Evolutionary conservation across 495 filamentous ascomycete species (phyloP), one percentile per base, ranked within the genome.

Genomic region (Extremus antarcticus): DNA sequence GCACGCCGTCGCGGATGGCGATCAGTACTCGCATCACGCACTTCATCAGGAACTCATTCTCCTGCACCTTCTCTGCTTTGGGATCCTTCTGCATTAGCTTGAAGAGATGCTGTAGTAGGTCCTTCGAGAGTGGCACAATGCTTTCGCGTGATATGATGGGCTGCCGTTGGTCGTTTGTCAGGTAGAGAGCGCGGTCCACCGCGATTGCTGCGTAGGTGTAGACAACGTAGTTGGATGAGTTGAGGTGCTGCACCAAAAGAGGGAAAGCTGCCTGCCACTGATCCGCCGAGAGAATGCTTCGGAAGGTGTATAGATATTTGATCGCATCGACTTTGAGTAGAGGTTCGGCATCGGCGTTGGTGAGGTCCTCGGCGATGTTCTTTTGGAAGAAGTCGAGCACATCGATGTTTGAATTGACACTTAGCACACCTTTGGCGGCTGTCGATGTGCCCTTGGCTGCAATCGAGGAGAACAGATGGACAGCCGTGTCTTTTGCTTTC

Each of bases 21-120:
- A 97, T 87, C 54, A 99, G 73, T 9, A 97, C 89, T 50, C 94
- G 78, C 94, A 99, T 99, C 24, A 95, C 86, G 68, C 94, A 97
- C 51, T 86, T 84, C 90, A 99, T 96, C 58, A 99, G 70, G 67
- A 95, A 99, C 66, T 99, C 94, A 64, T 99, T 97, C 70, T 99
- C 94, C 66, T 97, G 92, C 54, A 97, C 81, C 76, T 96, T 97
- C 60, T 91, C 80, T 20, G 94, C 85, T 10, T 83, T 82, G 0
- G 74, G 71, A 57, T 94, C 82, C 56, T 82, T 84, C 59, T 91
- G 82, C 54, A 99, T 88, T 16, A 99, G 73, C 43, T 78, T 78
- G 74, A 99, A 97, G n/a, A 97, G 79, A 63, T 97, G 92, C 56
- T 89, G 77, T 25, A 97, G 71, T 15, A 99, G 76, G 58, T 92